These are phyloP conservation scores for Thermothielavioides terrestris DNA, from an alignment of 495 filamentous ascomycete genomes.

Conservation along the genomic window DNA sequence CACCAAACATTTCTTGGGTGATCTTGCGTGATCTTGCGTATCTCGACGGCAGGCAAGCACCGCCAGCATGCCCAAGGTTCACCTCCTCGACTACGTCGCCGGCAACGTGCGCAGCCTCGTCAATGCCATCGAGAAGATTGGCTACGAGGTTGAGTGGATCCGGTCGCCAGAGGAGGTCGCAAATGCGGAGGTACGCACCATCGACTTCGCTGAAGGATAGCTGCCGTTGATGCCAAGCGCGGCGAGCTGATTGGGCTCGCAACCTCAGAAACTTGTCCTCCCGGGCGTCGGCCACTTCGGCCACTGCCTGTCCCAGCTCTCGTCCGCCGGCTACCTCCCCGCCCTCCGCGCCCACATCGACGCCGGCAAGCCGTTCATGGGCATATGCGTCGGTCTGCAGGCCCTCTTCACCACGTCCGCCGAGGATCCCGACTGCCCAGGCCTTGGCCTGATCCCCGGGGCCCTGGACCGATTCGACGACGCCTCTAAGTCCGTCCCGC, in stretches of 20 bases:
- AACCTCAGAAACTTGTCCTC: conserved; percentile 69
- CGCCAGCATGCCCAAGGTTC: conserved; percentile 70
- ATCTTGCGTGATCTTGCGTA: background rate
- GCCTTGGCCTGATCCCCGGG: conserved; percentile 65
- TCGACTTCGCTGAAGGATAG: no score
- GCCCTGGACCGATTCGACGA: conserved; percentile 69
- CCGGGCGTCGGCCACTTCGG: conserved; percentile 97
- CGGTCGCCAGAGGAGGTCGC: conserved; percentile 71
- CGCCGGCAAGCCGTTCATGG: conserved; percentile 91
- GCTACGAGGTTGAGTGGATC: conserved; percentile 91
- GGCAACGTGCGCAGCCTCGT: conserved; percentile 92
- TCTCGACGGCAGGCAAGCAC: background rate
- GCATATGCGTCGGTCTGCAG: conserved; percentile 91
- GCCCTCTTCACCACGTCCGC: conserved; percentile 78
- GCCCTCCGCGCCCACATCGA: conserved; percentile 73
- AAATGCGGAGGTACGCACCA: conserved; percentile 62
- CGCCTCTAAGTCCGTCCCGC: conserved; percentile 76
- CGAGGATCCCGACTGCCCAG: conserved; percentile 60
- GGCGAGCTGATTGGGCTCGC: background rate
- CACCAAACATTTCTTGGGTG: background rate
- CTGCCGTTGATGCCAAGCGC: background rate
- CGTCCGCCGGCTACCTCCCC: conserved; percentile 67
- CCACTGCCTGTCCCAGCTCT: conserved; percentile 80
- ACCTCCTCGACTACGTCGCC: conserved; percentile 71
- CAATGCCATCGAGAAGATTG: conserved; percentile 92